Base-by-base conservation (phyloP, 768 basidiomycete genomes). In the Russula ochroleuca region DNA sequence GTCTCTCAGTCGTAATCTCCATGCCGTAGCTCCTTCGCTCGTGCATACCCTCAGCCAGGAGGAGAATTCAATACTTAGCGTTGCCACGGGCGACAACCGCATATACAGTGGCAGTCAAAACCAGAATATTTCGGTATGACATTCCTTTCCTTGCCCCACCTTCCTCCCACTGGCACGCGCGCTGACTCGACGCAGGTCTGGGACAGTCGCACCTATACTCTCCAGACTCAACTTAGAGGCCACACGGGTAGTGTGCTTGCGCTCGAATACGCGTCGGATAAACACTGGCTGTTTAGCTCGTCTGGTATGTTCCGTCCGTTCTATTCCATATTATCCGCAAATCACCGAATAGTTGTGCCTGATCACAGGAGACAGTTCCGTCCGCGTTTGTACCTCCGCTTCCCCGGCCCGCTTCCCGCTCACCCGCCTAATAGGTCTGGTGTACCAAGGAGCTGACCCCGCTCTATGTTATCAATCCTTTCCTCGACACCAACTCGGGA, bases 251-350 rank as follows among this genome's bases (percentile, higher is more conserved):
- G 90, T 66, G 86, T 97, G 2, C 79, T 97, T 23, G 86, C 87
- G 10, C 77, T 97, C 52, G 87, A 89, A 69, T 83, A 89, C 65
- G 88, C 87, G 8, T 75, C 82, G 59, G 87, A 90, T 59, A 87
- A 85, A 70, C 78, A 82, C 51, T 96, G 94, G 94, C 72, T 97
- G 31, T 90, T 97, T 70, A 96, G 94, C 67, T 87, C 92, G 5
- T 94, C 92, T 51, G 90, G 93, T 90, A 72, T 63, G 81, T 59
- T 40, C 28, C 45, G 14, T 8, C 3, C 13, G n/a, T n/a, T n/a
- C n/a, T 38, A 0, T 33, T 15, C 2, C 43, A 17, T 13, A 28
- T 6, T 25, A 45, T 43, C 17, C 19, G 15, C 31, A 28, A 11
- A 25, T 35, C 15, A 41, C 23, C 48, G 48, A 31, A 5, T 15